Conservation (phyloP, 345 rosid species). For the Melastoma malabathricum region DNA sequence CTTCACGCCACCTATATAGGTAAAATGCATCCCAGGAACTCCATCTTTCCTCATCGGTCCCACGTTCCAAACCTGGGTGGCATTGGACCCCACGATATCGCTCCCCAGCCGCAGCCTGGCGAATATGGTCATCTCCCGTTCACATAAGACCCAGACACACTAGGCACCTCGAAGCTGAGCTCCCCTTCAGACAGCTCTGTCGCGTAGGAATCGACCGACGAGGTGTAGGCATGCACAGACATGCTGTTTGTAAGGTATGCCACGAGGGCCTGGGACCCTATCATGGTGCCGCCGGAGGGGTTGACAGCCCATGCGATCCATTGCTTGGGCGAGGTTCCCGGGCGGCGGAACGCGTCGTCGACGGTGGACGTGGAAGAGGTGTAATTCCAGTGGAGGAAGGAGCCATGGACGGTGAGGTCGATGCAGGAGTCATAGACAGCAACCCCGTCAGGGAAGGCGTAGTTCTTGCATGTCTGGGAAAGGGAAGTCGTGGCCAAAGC, state of each 20-base stretch:
- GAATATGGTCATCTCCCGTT: conserved; percentile 18
- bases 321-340: conserved; percentile 9
- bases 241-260: conserved; percentile 32
- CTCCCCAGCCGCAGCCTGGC: conserved; percentile 34
- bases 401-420: conserved; percentile 25
- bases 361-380: conserved; percentile 14
- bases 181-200: conserved; percentile 6
- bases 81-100: background rate
- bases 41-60: conserved; percentile 22
- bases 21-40: background rate
- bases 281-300: conserved; percentile 23
- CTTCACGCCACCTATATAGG: no score
- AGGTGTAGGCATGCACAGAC: conserved; percentile 17
- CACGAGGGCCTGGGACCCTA: conserved; percentile 43
- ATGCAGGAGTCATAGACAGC: conserved; percentile 21
- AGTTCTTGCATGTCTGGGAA: conserved; percentile 17
- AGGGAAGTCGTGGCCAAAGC: no score
- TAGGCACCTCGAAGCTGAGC: conserved; percentile 28
- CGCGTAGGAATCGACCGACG: fast-evolving
- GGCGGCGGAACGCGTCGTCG: conserved; percentile 40
- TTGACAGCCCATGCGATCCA: conserved; percentile 40
- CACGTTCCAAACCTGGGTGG: conserved; percentile 55
- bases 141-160: conserved; percentile 12
- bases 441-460: conserved; percentile 18
- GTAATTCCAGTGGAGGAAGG: conserved; percentile 54